Base-by-base conservation (phyloP, 345 rosid species). In the Citropsis articulata region DNA sequence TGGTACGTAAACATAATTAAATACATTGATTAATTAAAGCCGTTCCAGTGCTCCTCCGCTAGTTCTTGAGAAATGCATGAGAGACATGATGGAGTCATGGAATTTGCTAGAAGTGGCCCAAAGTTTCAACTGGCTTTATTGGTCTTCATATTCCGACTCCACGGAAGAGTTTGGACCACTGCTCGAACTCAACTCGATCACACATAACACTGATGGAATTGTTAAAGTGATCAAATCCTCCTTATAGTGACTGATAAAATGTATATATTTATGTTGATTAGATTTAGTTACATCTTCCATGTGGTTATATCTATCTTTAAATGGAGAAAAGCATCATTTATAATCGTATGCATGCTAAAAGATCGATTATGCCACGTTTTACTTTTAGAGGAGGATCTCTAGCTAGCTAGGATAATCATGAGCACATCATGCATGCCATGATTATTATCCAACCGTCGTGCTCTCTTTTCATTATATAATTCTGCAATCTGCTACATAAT, bases 381-480 rank as follows among this genome's bases (percentile, higher is more conserved):
- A n/a, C 71, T 65, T 65, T 42, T 66, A 71, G 16, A 16, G 63
- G 78, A 65, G 21, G 71, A 65, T 65, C 61, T 68, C 73, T 66
- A 28, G 77, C 48, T 9, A 40, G 13, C 50, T 12, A 10, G 16
- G 50, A 42, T 10, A 71, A 75, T 75, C 85, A 82, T 82, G 79
- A 65, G 79, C 82, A 45, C 73, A 78, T 82, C 73, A 75, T 74
- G 79, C 66, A 48, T 42, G 71, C 38, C 65, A 77, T 74, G 73
- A 73, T 82, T 69, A 38, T 16, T 1, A 50, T 1, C 18, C 16
- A 40, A 66, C 28, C 16, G 6, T 31, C 62, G 66, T 9, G 65
- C 56, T 69, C 71, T 9, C 6, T 5, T 27, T 28, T n/a, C 1
- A 69, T 28, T 28, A 24, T 61, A 62, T 75, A 28, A 63, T 63